Evolutionary conservation across 495 filamentous ascomycete species (phyloP).

Genomic region (Alectoria sarmentosa): DNA sequence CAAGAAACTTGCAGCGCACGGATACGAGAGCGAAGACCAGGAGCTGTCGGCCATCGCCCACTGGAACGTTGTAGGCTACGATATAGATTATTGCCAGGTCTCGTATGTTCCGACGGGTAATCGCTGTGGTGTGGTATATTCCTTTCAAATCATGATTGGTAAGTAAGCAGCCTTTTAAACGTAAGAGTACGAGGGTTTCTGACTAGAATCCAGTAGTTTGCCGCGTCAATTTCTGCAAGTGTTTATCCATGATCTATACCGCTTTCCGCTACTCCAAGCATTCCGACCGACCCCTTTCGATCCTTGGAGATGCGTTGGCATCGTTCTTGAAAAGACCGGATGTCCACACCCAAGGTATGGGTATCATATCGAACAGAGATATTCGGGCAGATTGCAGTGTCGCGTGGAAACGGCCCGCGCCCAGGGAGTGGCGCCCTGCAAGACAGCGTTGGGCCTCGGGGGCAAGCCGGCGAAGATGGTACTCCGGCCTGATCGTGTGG

Average conservation of each 20-base stretch:
- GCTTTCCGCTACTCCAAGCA: conserved; percentile 24
- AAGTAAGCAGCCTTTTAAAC: conserved; percentile 27
- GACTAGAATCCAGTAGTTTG: conserved; percentile 19
- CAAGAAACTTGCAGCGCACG: conserved; percentile 3
- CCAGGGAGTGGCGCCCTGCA: background rate
- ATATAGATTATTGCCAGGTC: conserved; percentile 36
- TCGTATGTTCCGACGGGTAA: conserved; percentile 24
- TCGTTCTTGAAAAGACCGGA: conserved; percentile 42
- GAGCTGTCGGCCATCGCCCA: background rate
- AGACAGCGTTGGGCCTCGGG: conserved; percentile 9
- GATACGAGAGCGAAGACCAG: background rate
- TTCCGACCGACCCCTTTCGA: conserved; percentile 37
- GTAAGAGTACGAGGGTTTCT: conserved; percentile 30
- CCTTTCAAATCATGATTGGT: conserved; percentile 36
- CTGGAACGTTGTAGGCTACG: conserved; percentile 13
- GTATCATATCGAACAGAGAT: conserved; percentile 24
- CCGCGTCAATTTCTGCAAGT: conserved; percentile 22
- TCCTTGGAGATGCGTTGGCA: conserved; percentile 44
- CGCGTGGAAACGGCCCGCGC: background rate
- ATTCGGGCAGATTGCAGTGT: conserved; percentile 4
- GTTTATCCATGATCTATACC: conserved; percentile 35
- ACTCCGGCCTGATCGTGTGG: conserved; percentile 22
- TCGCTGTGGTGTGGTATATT: conserved; percentile 38
- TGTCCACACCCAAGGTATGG: conserved; percentile 30
- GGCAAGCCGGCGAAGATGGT: conserved; percentile 27